Conservation (phyloP, 257 asterid species). For the Nicotiana attenuata region DNA sequence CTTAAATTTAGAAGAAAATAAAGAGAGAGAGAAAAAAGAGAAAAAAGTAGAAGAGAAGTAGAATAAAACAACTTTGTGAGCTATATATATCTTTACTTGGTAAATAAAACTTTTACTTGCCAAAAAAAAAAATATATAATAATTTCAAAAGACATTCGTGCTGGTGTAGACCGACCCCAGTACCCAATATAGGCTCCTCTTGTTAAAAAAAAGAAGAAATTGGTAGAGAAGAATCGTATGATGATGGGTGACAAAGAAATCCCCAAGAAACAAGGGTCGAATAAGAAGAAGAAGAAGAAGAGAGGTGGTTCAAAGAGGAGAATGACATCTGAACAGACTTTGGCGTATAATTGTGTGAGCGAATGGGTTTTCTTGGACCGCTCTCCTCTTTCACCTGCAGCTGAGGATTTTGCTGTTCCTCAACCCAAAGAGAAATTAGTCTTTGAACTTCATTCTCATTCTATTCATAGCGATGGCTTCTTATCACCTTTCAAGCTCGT, state of each 20-base stretch:
- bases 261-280: constrained; percentile 33
- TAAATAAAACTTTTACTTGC: too few relatives aligned
- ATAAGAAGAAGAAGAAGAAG: constrained; percentile 83
- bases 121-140: too few relatives aligned
- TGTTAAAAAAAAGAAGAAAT: background rate
- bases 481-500: constrained; percentile 90
- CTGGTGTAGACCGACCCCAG: too few relatives aligned
- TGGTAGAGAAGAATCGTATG: constrained; percentile 6
- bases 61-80: too few relatives aligned
- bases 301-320: constrained; percentile 91
- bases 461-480: constrained; percentile 87
- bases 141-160: too few relatives aligned
- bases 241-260: constrained; percentile 55
- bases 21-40: too few relatives aligned
- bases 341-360: constrained; percentile 70
- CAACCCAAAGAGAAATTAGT: constrained; percentile 74
- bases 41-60: too few relatives aligned
- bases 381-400: constrained; percentile 19
- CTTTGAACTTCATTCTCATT: constrained; percentile 83
- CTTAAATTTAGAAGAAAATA: too few relatives aligned
- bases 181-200: too few relatives aligned
- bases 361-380: constrained; percentile 85
- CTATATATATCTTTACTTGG: too few relatives aligned
- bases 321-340: constrained; percentile 75
- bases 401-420: constrained; percentile 68